Base-by-base conservation (phyloP, 768 basidiomycete genomes). In the Psilocybe cubensis region DNA sequence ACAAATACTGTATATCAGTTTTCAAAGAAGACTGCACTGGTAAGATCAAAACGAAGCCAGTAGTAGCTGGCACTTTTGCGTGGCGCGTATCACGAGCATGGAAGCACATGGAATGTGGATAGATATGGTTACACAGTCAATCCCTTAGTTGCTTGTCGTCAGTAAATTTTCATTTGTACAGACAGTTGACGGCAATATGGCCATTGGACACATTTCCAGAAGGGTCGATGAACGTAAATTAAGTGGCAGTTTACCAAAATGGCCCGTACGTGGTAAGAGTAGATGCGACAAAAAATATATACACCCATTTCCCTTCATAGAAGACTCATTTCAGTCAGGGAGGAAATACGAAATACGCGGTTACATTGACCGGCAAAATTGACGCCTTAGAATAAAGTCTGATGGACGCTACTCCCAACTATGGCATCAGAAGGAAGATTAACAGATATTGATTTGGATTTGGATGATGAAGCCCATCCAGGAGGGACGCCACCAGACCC, bases 361-460 rank as follows among this genome's bases (percentile, higher is more conserved):
- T 21, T 18, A 10, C 29, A 52, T 21, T 11, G 29, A 21, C 8
- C 17, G n/a, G n/a, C 20, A 24, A 10, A 20, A 28, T 29, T 18
- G n/a, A 18, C 40, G 6, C 14, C 40, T 48, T 49, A 42, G 38
- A 61, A 58, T 47, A 66, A 28, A 24, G 54, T 9, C 31, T 62
- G 65, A 18, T 69, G 69, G 29, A 83, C 70, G 54, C 80, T 85
- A 56, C 74, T 81, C 0, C 84, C 83, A 14, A 78, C 81, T 11
- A 70, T 49, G 0, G 79, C 80, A 21, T 74, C 77, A 10, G 66
- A 68, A 2, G 83, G 83, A 35, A 87, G 58, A 4, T 59, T 46
- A 29, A 84, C 69, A 9, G 55, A 59, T 5, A 81, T 45, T 2
- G 58, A 70, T 54, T 73, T 69, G 3, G 60, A 48, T 18, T 51